A percentile compares a stretch with the other conserved stretches of the same genome.
These are phyloP conservation scores for Oryza australiensis DNA, from an alignment of 176 grass and related monocot species.

Conservation along the genomic window DNA sequence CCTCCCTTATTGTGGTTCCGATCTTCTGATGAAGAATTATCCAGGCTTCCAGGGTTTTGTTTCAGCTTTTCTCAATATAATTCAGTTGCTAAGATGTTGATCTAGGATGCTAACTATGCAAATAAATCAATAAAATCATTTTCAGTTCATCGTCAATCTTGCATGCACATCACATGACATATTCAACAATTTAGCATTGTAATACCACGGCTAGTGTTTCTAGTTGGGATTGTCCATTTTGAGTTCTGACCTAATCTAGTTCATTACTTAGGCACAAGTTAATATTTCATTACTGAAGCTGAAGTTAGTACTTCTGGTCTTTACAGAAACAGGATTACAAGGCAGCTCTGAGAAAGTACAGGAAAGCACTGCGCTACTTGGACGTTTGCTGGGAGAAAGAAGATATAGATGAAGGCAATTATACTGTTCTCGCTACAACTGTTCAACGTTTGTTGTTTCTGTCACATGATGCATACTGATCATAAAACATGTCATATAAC, in stretches of 20 bases:
- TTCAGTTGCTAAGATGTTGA: neutral
- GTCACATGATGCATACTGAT: conserved; percentile 13
- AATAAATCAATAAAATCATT: neutral
- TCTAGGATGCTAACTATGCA: neutral
- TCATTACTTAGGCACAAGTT: neutral
- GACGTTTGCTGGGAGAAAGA: conserved; percentile 99
- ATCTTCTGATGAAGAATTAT: too few species aligned
- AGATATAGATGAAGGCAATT: conserved; percentile 91
- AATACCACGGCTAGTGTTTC: neutral
- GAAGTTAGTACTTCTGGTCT: conserved; percentile 21
- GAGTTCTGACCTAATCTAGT: neutral
- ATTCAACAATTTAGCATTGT: neutral
- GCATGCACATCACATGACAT: conserved; percentile 11
- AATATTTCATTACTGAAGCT: conserved; percentile 23
- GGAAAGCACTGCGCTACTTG: conserved; percentile 90
- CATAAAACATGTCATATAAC: conserved; percentile 15
- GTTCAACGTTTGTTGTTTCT: conserved; percentile 18
- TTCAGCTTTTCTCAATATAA: conserved; percentile 3
- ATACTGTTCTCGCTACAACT: conserved; percentile 21
- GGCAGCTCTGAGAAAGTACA: conserved; percentile 91
- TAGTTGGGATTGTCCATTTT: neutral
- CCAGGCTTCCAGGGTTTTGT: too few species aligned
- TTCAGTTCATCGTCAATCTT: neutral
- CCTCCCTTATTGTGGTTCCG: neutral
- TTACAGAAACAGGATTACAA: conserved; percentile 93